A percentile compares a stretch with the other conserved stretches of the same genome.
Evolutionary conservation across 768 basidiomycete species (phyloP).

Genomic region (Hypholoma sublateritium): DNA sequence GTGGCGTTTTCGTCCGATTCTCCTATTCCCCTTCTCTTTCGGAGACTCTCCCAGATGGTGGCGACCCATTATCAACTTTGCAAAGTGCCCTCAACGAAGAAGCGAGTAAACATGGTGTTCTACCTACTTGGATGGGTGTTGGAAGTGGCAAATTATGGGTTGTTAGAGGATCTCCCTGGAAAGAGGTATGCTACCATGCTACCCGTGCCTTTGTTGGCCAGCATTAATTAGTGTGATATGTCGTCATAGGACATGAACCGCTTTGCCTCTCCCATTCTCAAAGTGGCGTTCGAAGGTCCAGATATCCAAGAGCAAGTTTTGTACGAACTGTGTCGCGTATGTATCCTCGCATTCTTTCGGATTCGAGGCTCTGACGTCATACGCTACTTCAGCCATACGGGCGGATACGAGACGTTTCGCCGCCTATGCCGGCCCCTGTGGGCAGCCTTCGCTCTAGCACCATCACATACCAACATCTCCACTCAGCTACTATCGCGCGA

Average conservation of each 20-base stretch:
- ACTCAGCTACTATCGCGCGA: conserved; percentile 77
- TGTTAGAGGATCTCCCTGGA: conserved; percentile 79
- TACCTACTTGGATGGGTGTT: conserved; percentile 64
- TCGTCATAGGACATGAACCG: conserved; percentile 74
- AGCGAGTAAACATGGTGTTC: conserved; percentile 47
- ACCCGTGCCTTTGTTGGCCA: not conserved
- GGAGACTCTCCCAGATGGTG: conserved; percentile 6
- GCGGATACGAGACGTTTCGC: conserved; percentile 64
- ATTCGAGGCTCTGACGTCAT: not conserved
- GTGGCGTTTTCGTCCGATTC: conserved; percentile 83
- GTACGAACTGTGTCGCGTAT: conserved; percentile 76
- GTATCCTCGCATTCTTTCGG: conserved; percentile 21
- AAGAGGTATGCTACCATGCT: conserved; percentile 52
- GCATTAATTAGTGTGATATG: not conserved
- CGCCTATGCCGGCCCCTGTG: conserved; percentile 60
- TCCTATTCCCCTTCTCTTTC: conserved; percentile 38
- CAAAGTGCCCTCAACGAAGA: conserved; percentile 46
- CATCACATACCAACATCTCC: conserved; percentile 60
- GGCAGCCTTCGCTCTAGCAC: conserved; percentile 67
- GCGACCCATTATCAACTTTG: conserved; percentile 43
- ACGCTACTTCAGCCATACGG: conserved; percentile 68
- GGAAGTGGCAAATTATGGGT: conserved; percentile 59
- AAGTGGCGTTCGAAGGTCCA: conserved; percentile 86
- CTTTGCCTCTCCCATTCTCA: conserved; percentile 71
- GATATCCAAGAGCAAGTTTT: conserved; percentile 80